A percentile compares a stretch with the other conserved stretches of the same genome.
Conservation (phyloP, 768 basidiomycete species). For the Amanita rubescens region DNA sequence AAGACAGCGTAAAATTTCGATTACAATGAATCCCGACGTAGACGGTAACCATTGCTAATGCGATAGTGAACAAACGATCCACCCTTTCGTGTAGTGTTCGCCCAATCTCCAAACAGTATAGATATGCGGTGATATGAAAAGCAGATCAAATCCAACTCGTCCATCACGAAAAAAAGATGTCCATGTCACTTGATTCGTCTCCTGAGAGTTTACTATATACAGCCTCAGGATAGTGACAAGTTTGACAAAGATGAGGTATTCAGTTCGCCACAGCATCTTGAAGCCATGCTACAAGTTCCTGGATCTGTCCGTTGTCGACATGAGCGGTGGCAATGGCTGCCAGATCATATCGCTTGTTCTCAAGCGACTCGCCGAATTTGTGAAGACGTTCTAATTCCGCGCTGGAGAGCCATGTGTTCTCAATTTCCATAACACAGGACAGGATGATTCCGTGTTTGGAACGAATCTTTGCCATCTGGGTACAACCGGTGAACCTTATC, state of each 20-base stretch:
- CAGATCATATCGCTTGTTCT: slow-evolving; percentile 1
- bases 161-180: no score
- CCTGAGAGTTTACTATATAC: neutral
- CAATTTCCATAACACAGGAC: slow-evolving; percentile 31
- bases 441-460: slow-evolving; percentile 64
- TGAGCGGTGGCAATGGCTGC: neutral
- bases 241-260: neutral
- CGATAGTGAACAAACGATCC: no score
- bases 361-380: neutral
- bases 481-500: neutral
- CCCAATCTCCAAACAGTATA: no score
- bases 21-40: no score
- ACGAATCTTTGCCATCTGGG: slow-evolving; percentile 39
- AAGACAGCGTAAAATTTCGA: no score
- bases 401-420: slow-evolving; percentile 9
- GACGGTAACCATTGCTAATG: no score
- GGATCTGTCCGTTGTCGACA: neutral
- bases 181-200: neutral
- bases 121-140: no score
- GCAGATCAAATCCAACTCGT: no score
- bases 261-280: neutral
- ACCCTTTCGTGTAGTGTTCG: no score
- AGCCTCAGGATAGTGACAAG: neutral
- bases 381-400: neutral
- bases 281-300: neutral